A percentile compares a stretch with the other conserved stretches of the same genome.
These are phyloP conservation scores for Chalaropsis ovoidea DNA, from an alignment of 2,329 filamentous ascomycete genomes.

Conservation along the genomic window DNA sequence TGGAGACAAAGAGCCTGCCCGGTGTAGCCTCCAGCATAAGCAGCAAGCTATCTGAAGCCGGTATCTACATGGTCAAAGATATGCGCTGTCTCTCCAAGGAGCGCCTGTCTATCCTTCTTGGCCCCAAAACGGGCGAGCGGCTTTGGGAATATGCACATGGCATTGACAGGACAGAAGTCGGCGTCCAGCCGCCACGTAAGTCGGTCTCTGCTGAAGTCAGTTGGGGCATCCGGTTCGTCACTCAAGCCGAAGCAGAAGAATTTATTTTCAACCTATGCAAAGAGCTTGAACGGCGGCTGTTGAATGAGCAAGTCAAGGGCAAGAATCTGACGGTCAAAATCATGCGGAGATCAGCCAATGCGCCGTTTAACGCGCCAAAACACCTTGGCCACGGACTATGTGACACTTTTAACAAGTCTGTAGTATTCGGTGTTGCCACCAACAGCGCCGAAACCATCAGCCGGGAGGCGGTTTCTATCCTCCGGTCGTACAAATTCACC, in stretches of 20 bases:
- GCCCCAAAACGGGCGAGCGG: constrained; percentile 86
- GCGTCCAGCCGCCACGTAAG: constrained; percentile 74
- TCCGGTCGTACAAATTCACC: constrained; percentile 71
- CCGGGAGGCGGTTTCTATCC: constrained; percentile 73
- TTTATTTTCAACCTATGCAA: constrained; percentile 78
- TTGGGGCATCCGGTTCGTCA: constrained; percentile 94
- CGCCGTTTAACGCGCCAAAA: constrained; percentile 82
- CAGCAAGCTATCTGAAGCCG: constrained; percentile 77
- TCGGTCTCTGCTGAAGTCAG: constrained; percentile 96
- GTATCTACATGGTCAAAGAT: constrained; percentile 72
- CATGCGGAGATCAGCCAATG: constrained; percentile 77
- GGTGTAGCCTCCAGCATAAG: constrained; percentile 88
- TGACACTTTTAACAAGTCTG: constrained; percentile 84
- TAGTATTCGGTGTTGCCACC: constrained; percentile 72
- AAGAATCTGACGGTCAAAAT: constrained; percentile 87
- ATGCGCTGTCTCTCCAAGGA: constrained; percentile 69
- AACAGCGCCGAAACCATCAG: constrained; percentile 60
- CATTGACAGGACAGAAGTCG: constrained; percentile 76
- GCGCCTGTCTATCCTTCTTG: constrained; percentile 59
- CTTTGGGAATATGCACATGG: constrained; percentile 84
- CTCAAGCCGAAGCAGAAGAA: constrained; percentile 82
- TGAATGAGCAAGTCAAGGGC: constrained; percentile 78
- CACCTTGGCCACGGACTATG: constrained; percentile 93
- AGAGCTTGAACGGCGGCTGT: constrained; percentile 69
- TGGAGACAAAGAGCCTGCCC: constrained; percentile 72